These are phyloP conservation scores for Exobasidium cylindrosporum DNA, from an alignment of 1,284 basidiomycete species.

Conservation along the genomic window DNA sequence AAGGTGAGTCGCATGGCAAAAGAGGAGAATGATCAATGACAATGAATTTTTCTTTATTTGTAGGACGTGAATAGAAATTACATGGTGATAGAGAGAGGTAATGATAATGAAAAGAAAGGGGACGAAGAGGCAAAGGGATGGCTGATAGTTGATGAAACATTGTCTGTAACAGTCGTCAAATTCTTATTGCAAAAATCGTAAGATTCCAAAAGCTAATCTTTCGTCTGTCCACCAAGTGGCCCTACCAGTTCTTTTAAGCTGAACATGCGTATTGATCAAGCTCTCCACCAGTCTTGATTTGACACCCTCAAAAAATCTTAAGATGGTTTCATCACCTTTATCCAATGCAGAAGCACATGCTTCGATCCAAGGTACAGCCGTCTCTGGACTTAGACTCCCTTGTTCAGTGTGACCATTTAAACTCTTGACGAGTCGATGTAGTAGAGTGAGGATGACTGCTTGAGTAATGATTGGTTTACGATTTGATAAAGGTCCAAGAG, in stretches of 20 bases:
- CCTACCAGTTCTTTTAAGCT: not conserved
- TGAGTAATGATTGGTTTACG: conserved; percentile 7
- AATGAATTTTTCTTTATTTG: too few species aligned
- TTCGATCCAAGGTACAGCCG: conserved; percentile 11
- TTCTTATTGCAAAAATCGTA: not conserved
- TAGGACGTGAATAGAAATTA: too few species aligned
- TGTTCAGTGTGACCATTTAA: conserved; percentile 3
- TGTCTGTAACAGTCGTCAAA: too few species aligned
- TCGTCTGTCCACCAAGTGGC: conserved; percentile 7
- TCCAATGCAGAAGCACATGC: conserved; percentile 5
- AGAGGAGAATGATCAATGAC: too few species aligned
- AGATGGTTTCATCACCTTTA: not conserved
- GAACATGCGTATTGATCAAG: conserved; percentile 1
- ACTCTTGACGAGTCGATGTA: conserved; percentile 13
- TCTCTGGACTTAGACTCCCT: not conserved
- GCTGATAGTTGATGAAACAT: too few species aligned
- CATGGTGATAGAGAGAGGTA: too few species aligned
- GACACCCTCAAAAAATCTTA: not conserved
- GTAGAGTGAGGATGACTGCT: conserved; percentile 14
- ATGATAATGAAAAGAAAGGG: not conserved
- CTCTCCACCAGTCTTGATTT: not conserved
- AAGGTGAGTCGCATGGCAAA: too few species aligned
- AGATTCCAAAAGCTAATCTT: not conserved
- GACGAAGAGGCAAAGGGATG: not conserved
- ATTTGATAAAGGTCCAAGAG: not conserved